These are phyloP conservation scores for Aspergillus alliaceus DNA, from an alignment of 2,329 filamentous ascomycete species.

Conservation along the genomic window DNA sequence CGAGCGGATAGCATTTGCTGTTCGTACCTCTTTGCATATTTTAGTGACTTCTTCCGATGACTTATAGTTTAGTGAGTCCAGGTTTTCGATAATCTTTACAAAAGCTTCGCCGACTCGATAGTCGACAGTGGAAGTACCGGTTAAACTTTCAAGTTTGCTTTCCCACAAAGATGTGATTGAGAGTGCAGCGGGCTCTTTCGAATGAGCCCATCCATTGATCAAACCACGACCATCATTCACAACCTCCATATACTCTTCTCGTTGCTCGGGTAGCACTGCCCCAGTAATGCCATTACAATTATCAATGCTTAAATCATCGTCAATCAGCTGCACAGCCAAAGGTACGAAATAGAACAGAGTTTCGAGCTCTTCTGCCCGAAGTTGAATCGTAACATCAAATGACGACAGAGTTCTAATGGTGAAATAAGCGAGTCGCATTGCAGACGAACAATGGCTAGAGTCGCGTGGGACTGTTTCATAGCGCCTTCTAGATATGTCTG, in stretches of 20 bases:
- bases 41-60: slow-evolving; percentile 33
- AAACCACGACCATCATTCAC: slow-evolving; percentile 52
- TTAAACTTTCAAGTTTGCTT: slow-evolving; percentile 30
- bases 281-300: slow-evolving; percentile 57
- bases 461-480: slow-evolving; percentile 56
- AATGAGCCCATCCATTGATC: slow-evolving; percentile 45
- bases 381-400: slow-evolving; percentile 33
- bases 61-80: slow-evolving; percentile 26
- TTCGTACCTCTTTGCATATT: slow-evolving; percentile 36
- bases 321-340: slow-evolving; percentile 56
- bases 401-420: slow-evolving; percentile 58
- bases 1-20: slow-evolving; percentile 47
- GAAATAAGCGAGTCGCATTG: slow-evolving; percentile 75
- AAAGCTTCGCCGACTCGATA: slow-evolving; percentile 45
- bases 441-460: slow-evolving; percentile 66
- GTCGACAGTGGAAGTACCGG: slow-evolving; percentile 30
- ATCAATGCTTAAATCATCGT: slow-evolving; percentile 60
- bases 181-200: slow-evolving; percentile 18
- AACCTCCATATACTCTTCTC: slow-evolving; percentile 54
- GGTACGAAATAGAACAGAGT: slow-evolving; percentile 53
- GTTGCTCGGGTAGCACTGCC: slow-evolving; percentile 47
- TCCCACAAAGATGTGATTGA: slow-evolving; percentile 35
- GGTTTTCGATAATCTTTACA: slow-evolving; percentile 38
- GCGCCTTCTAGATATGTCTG: slow-evolving; percentile 23
- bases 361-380: slow-evolving; percentile 34